These are phyloP conservation scores for Suhomyces chickasaworum DNA, from an alignment of 1,139 yeast species.

Conservation along the genomic window DNA sequence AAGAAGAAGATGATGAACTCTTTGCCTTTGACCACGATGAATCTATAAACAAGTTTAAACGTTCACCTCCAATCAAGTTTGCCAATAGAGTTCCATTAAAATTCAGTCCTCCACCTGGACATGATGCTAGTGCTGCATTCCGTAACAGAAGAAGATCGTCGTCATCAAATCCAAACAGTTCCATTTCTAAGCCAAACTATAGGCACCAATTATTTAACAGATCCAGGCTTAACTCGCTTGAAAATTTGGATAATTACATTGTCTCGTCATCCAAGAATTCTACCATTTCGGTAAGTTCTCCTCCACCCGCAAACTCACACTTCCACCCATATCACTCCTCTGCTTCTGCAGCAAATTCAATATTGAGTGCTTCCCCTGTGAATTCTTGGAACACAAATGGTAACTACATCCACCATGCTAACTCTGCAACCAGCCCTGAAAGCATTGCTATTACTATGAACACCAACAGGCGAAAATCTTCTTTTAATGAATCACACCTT, in stretches of 20 bases:
- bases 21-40: constrained; percentile 51
- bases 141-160: constrained; percentile 30
- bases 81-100: constrained; percentile 49
- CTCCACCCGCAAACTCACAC: constrained; percentile 33
- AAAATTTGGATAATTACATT: constrained; percentile 46
- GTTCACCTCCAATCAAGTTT: constrained; percentile 44
- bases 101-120: constrained; percentile 43
- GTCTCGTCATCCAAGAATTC: constrained; percentile 45
- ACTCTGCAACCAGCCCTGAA: constrained; percentile 23
- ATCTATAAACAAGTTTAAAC: constrained; percentile 20
- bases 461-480: constrained; percentile 40
- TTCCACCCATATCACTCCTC: constrained; percentile 14
- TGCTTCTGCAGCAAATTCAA: constrained; percentile 18
- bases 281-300: constrained; percentile 38
- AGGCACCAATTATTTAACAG: constrained; percentile 42
- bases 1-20: constrained; percentile 35
- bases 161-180: constrained; percentile 21
- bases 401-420: constrained; percentile 24
- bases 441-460: constrained; percentile 23
- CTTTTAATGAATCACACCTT: constrained; percentile 48
- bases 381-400: constrained; percentile 29
- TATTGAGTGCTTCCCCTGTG: constrained; percentile 28
- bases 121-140: constrained; percentile 22
- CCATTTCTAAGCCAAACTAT: constrained; percentile 17
- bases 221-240: constrained; percentile 47